These are phyloP conservation scores for Solanum corneliomulleri DNA, from an alignment of 257 asterid species.

Conservation along the genomic window DNA sequence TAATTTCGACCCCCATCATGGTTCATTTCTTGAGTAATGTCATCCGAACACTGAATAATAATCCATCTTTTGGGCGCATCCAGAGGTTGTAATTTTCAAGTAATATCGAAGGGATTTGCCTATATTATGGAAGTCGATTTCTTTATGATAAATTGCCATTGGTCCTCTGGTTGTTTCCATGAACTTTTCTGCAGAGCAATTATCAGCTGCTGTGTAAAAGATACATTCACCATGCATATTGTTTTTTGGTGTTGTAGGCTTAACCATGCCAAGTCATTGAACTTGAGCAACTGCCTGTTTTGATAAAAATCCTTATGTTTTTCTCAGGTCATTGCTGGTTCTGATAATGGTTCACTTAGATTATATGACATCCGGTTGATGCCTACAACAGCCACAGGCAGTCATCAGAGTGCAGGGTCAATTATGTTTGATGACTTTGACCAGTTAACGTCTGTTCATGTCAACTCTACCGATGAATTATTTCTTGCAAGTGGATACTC, in stretches of 20 bases:
- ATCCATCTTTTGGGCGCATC: not conserved
- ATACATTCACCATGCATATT: not conserved
- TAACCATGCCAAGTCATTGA: not conserved
- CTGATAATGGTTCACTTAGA: conserved; percentile 82
- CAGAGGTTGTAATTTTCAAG: not conserved
- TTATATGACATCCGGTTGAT: conserved; percentile 49
- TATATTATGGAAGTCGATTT: not conserved
- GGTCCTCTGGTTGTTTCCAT: not conserved
- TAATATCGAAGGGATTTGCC: not conserved
- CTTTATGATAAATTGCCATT: not conserved
- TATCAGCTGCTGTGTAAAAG: not conserved
- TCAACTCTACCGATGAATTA: conserved; percentile 81
- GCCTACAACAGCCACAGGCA: conserved; percentile 35
- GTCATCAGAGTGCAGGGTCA: conserved; percentile 23
- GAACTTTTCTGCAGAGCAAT: not conserved
- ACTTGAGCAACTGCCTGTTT: not conserved
- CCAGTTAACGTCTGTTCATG: conserved; percentile 87
- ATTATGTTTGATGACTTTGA: conserved; percentile 74
- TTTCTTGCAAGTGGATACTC: conserved; percentile 96
- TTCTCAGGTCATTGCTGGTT: conserved; percentile 90
- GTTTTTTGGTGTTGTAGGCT: not conserved
- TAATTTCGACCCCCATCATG: not conserved
- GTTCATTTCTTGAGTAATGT: not conserved
- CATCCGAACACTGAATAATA: not conserved
- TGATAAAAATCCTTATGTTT: not conserved